A percentile compares a stretch with the other conserved stretches of the same genome.
Evolutionary conservation across 371 early-diverging fungal species (phyloP).

Genomic region (Conidiobolus incongruus): DNA sequence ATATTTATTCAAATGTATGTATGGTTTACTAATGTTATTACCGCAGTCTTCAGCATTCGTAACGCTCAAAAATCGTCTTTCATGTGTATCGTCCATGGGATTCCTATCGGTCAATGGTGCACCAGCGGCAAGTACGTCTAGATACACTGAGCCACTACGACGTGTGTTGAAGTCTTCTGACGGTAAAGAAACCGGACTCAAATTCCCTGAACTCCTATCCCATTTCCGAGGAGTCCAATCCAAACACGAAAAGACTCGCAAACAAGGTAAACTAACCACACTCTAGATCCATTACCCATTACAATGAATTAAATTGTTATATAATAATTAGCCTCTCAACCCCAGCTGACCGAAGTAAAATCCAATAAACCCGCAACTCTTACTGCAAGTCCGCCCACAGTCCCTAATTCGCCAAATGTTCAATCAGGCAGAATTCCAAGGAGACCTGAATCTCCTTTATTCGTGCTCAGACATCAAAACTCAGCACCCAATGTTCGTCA

Average conservation of each 20-base stretch:
- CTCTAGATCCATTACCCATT: no score
- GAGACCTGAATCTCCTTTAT: no score
- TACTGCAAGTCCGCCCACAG: no score
- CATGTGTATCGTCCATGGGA: slow-evolving; percentile 39
- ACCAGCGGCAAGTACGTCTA: neutral
- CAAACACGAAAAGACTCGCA: slow-evolving; percentile 26
- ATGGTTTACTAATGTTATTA: slow-evolving; percentile 76
- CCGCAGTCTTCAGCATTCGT: slow-evolving; percentile 86
- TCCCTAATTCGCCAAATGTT: no score
- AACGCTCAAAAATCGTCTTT: slow-evolving; percentile 65
- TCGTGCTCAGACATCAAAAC: no score
- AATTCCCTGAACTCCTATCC: slow-evolving; percentile 23
- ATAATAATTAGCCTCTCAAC: no score
- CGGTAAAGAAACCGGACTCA: slow-evolving; percentile 10
- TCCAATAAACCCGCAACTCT: no score
- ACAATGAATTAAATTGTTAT: no score
- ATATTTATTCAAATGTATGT: slow-evolving; percentile 60
- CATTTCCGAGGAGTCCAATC: slow-evolving; percentile 32
- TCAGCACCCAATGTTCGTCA: no score
- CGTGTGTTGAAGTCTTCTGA: neutral
- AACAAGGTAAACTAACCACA: no score
- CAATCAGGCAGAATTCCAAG: no score
- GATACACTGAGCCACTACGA: neutral
- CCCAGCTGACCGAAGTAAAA: no score
- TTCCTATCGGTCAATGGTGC: slow-evolving; percentile 16